These are phyloP conservation scores for Lizonia empirigonia DNA, from an alignment of 2,329 filamentous ascomycete species.

Conservation along the genomic window DNA sequence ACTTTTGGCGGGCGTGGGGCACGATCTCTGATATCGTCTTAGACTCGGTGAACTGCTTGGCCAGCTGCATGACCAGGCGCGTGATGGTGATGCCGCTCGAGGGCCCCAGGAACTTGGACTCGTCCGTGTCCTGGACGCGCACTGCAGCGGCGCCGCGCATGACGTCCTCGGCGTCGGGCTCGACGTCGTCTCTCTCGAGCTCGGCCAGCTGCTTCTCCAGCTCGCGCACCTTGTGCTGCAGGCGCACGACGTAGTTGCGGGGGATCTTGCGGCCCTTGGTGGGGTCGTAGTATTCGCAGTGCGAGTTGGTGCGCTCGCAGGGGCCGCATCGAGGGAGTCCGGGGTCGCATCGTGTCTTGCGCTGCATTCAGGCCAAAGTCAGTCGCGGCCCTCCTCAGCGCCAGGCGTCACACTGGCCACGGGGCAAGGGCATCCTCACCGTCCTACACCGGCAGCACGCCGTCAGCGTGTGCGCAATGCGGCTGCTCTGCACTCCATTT, in stretches of 20 bases:
- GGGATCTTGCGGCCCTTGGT: conserved; percentile 84
- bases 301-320: conserved; percentile 87
- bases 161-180: conserved; percentile 79
- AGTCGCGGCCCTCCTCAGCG: conserved; percentile 6
- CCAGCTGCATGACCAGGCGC: conserved; percentile 92
- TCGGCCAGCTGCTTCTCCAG: conserved; percentile 82
- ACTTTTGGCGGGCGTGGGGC: conserved; percentile 71
- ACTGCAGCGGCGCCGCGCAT: conserved; percentile 86
- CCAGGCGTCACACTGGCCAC: not conserved
- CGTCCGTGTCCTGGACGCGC: conserved; percentile 81
- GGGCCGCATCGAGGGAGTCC: conserved; percentile 88
- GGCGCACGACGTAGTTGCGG: conserved; percentile 87
- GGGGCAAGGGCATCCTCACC: conserved; percentile 55
- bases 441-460: conserved; percentile 81
- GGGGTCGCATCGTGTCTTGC: conserved; percentile 95
- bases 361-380: conserved; percentile 56
- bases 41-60: conserved; percentile 89
- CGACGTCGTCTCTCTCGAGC: conserved; percentile 74
- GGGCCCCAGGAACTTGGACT: conserved; percentile 87
- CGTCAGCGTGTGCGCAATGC: conserved; percentile 78
- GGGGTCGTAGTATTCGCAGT: conserved; percentile 95
- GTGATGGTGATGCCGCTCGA: conserved; percentile 97
- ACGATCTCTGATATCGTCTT: conserved; percentile 92
- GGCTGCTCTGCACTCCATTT: conserved; percentile 51
- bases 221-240: conserved; percentile 83